Evolutionary conservation across 371 early-diverging fungal species (phyloP).

Genomic region (Amoeboaphelidium occidentale): DNA sequence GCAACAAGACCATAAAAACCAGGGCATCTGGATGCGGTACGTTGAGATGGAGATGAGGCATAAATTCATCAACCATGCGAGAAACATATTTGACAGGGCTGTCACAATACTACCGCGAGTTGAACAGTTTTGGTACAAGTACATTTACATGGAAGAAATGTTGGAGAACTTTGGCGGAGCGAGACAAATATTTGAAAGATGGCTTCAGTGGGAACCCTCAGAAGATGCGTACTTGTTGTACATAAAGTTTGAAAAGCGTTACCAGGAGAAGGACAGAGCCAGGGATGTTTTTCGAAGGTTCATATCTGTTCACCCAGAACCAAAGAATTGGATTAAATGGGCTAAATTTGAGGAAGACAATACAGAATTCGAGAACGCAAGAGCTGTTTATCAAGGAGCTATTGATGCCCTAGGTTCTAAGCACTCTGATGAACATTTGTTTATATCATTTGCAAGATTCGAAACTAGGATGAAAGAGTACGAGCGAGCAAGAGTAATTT

Average conservation of each 20-base stretch:
- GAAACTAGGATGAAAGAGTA: slow-evolving; percentile 65
- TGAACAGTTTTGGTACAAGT: slow-evolving; percentile 91
- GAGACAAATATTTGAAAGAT: slow-evolving; percentile 81
- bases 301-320: slow-evolving; percentile 63
- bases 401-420: slow-evolving; percentile 70
- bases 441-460: slow-evolving; percentile 82
- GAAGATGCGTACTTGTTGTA: slow-evolving; percentile 81
- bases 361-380: slow-evolving; percentile 33
- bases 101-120: slow-evolving; percentile 70
- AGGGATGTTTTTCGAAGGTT: slow-evolving; percentile 57
- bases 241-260: slow-evolving; percentile 69
- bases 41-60: slow-evolving; percentile 92
- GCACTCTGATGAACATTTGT: slow-evolving; percentile 55
- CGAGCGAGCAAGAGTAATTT: slow-evolving; percentile 83
- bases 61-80: slow-evolving; percentile 64
- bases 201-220: slow-evolving; percentile 94
- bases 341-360: slow-evolving; percentile 75
- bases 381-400: slow-evolving; percentile 54
- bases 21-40: slow-evolving; percentile 71
- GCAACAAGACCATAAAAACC: slow-evolving; percentile 61
- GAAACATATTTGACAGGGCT: slow-evolving; percentile 80
- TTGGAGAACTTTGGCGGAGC: slow-evolving; percentile 71
- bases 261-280: slow-evolving; percentile 56
- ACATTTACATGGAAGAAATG: slow-evolving; percentile 89
- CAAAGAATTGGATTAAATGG: slow-evolving; percentile 91